Evolutionary conservation across 192 early-diverging fungal species (phyloP).

Genomic region (Backusella parvicylindrica): DNA sequence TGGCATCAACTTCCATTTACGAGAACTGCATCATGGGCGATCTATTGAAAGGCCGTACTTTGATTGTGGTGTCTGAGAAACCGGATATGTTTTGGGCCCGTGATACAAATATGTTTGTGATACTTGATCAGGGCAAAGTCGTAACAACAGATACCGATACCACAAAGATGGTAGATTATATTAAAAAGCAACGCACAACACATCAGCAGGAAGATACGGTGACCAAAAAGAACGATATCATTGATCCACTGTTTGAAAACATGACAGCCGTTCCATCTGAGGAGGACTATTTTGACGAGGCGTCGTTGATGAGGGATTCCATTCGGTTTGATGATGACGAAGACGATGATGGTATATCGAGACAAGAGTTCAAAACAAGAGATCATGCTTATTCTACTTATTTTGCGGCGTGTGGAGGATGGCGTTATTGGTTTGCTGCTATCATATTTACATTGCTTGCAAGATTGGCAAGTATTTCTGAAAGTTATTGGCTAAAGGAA

Average conservation of each 20-base stretch:
- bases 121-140: neutral
- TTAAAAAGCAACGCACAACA: neutral
- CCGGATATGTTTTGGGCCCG: slow-evolving; percentile 52
- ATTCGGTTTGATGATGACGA: neutral
- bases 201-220: neutral
- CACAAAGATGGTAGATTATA: neutral
- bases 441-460: slow-evolving; percentile 35
- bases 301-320: slow-evolving; percentile 2
- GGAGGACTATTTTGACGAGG: slow-evolving; percentile 19
- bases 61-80: slow-evolving; percentile 81
- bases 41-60: slow-evolving; percentile 70
- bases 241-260: slow-evolving; percentile 10
- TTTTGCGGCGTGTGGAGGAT: slow-evolving; percentile 56
- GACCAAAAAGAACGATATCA: neutral
- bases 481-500: slow-evolving; percentile 51
- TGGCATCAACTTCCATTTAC: slow-evolving; percentile 45
- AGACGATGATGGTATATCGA: neutral
- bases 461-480: slow-evolving; percentile 44
- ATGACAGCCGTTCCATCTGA: neutral
- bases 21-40: slow-evolving; percentile 50
- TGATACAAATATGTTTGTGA: slow-evolving; percentile 44
- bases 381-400: slow-evolving; percentile 63
- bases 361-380: neutral
- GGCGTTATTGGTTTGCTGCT: slow-evolving; percentile 53
- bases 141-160: neutral